A percentile compares a stretch with the other conserved stretches of the same genome.
Evolutionary conservation across 768 basidiomycete species (phyloP).

Genomic region (Calocera viscosa): DNA sequence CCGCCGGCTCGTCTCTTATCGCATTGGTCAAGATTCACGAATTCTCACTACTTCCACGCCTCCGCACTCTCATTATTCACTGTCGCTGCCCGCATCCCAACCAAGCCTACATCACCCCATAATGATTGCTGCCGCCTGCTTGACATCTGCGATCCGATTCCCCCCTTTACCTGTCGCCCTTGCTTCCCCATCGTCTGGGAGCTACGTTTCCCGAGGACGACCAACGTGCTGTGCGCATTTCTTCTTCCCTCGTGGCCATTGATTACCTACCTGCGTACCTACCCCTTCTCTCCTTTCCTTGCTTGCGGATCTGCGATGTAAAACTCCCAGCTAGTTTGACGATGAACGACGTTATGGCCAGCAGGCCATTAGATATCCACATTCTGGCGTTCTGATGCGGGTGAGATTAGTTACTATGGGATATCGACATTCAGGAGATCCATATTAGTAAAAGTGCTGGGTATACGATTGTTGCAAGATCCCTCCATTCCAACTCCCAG

Average conservation of each 20-base stretch:
- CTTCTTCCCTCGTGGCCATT: not conserved
- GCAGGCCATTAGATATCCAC: not conserved
- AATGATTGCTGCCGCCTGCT: no score
- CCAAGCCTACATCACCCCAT: no score
- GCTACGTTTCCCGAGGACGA: no score
- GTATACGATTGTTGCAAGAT: no score
- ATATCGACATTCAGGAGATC: no score
- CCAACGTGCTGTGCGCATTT: not conserved
- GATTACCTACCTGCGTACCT: not conserved
- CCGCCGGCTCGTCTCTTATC: not conserved
- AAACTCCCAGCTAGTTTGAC: not conserved
- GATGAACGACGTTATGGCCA: not conserved
- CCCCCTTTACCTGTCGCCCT: no score
- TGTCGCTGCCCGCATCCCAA: not conserved
- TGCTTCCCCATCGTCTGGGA: no score
- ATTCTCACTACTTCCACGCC: not conserved
- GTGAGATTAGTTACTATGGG: no score
- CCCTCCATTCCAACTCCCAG: no score
- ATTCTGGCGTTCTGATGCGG: no score
- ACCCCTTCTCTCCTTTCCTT: not conserved
- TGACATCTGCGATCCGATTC: not conserved
- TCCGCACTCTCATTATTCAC: conserved; percentile 7
- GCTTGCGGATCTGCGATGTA: not conserved
- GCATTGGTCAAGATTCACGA: not conserved
- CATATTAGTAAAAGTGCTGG: no score